Conservation (phyloP, 371 early-diverging fungal genomes). For the Smittium mucronatum region DNA sequence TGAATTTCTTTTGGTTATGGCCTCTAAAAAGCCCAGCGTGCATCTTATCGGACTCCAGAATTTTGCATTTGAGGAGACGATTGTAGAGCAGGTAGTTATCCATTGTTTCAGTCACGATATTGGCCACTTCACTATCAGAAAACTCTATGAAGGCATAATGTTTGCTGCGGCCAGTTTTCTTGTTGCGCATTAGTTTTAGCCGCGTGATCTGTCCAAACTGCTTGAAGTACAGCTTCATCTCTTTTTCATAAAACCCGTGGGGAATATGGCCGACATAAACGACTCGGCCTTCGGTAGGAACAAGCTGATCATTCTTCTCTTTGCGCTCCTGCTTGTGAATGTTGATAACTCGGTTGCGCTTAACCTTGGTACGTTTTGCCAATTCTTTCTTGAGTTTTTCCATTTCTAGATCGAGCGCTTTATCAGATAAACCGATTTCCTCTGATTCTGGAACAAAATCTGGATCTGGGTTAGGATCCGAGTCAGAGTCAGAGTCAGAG, state of each 20-base stretch:
- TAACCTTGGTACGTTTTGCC: too few relatives aligned
- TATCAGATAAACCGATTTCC: too few relatives aligned
- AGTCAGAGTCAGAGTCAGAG: too few relatives aligned
- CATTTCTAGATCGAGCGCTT: too few relatives aligned
- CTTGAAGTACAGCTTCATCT: slow-evolving; percentile 75
- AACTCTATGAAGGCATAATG: slow-evolving; percentile 92
- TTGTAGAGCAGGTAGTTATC: slow-evolving; percentile 81
- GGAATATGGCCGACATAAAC: slow-evolving; percentile 84
- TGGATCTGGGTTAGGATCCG: too few relatives aligned
- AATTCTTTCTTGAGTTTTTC: too few relatives aligned
- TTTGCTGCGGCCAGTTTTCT: slow-evolving; percentile 74
- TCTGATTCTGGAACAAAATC: too few relatives aligned
- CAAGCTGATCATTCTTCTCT: too few relatives aligned
- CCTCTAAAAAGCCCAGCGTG: slow-evolving; percentile 58
- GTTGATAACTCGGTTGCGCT: too few relatives aligned
- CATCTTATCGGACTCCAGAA: slow-evolving; percentile 45
- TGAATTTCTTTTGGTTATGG: slow-evolving; percentile 41
- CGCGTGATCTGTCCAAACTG: slow-evolving; percentile 82
- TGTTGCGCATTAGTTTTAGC: slow-evolving; percentile 71
- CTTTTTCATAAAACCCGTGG: slow-evolving; percentile 87
- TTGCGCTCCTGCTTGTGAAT: too few relatives aligned
- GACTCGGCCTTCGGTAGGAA: slow-evolving; percentile 41
- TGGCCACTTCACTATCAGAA: slow-evolving; percentile 56
- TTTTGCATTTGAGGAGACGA: slow-evolving; percentile 62
- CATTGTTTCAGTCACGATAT: slow-evolving; percentile 90